Evolutionary conservation across 1,139 yeast genomes (phyloP), one percentile per base, ranked within the genome.

Genomic region (Starmera stellimalicola): DNA sequence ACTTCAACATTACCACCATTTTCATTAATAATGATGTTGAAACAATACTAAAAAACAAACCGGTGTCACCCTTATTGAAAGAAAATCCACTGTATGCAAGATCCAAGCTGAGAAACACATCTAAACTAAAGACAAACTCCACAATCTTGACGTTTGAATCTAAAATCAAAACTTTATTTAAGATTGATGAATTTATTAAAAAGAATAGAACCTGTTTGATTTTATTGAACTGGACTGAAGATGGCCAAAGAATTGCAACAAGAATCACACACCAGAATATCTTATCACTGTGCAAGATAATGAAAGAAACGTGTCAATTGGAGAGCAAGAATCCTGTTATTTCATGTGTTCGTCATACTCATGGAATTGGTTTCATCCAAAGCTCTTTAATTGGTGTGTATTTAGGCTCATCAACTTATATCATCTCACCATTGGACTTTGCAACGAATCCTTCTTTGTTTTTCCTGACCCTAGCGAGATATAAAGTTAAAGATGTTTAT

Each of bases 241-340:
- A 85, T 49, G 82, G 81, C 47, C 68, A 75, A 27, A 65, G 84
- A 41, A 68, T 73, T 2, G 84, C 82, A 0, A 78, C 81, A 2
- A 64, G 67, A n/a, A 57, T 78, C 37, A 38, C 74, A 26, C 94
- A 83, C 51, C 63, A 66, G 27, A 70, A 74, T 30, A 63, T 91
- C 11, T 58, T 91, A 50, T 79, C 87, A 1, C 72, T 84, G 55
- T 87, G 96, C 54, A 85, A 88, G 48, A 81, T 84, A 11, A 73
- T 87, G 50, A 91, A 91, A 48, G 97, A 91, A 52, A 88, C 97
- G 0, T 83, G 95, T 48, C 91, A 84, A 45, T 65, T 91, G 60
- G 70, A 78, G 8, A 71, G 83, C 29, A 70, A 73, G 23, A 72
- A 77, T 29, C 78, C 95, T 0, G 65, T 91, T 9, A 68, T 91